These are phyloP conservation scores for Monosporozyma siamensis DNA, from an alignment of 805 yeast species.

Conservation along the genomic window DNA sequence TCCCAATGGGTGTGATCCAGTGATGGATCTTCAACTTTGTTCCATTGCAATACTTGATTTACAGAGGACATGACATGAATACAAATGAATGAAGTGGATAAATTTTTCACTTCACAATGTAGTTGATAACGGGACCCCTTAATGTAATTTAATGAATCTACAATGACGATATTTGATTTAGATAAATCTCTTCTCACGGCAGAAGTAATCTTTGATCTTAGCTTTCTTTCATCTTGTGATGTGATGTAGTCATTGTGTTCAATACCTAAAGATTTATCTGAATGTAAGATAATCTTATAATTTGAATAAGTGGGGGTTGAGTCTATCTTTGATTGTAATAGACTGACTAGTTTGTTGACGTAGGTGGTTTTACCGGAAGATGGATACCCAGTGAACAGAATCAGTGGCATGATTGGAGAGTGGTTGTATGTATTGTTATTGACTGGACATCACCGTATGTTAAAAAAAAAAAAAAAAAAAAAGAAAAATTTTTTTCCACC, in stretches of 20 bases:
- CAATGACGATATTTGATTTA: slow-evolving; percentile 60
- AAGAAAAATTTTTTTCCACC: not conserved
- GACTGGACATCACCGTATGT: not conserved
- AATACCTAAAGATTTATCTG: slow-evolving; percentile 73
- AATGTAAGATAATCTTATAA: slow-evolving; percentile 44
- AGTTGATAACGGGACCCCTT: slow-evolving; percentile 93
- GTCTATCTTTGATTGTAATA: slow-evolving; percentile 37
- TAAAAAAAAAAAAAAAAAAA: no score
- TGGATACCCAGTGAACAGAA: slow-evolving; percentile 79
- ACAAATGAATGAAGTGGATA: slow-evolving; percentile 73
- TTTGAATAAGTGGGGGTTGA: not conserved
- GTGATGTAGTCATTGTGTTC: slow-evolving; percentile 58
- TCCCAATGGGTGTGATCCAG: slow-evolving; percentile 41
- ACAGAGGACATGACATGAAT: slow-evolving; percentile 67
- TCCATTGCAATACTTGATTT: slow-evolving; percentile 38
- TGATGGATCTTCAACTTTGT: slow-evolving; percentile 9
- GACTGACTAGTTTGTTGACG: slow-evolving; percentile 45
- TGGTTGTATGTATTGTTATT: not conserved
- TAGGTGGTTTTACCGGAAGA: slow-evolving; percentile 73
- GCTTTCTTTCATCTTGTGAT: slow-evolving; percentile 66
- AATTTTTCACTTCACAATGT: slow-evolving; percentile 84
- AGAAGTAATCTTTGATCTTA: slow-evolving; percentile 76
- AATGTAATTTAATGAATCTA: slow-evolving; percentile 82
- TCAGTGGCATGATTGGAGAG: slow-evolving; percentile 62
- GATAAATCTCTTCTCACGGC: slow-evolving; percentile 79